Evolutionary conservation across 495 filamentous ascomycete genomes (phyloP).

Genomic region (Xeromyces bisporus): DNA sequence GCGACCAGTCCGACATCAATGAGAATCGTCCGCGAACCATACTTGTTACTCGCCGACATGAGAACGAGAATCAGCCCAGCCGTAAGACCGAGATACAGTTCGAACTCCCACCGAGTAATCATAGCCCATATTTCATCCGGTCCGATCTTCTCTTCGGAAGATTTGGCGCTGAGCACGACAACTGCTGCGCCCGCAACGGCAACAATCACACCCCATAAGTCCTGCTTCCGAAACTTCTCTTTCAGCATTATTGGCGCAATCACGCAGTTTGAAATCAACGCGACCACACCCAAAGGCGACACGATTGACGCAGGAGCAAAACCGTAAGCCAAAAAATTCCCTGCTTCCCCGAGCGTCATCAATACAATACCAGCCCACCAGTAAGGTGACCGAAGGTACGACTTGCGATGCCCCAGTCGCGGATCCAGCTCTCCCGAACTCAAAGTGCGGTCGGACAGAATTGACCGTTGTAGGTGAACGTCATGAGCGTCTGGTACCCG

Average conservation of each 20-base stretch:
- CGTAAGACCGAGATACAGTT: constrained; percentile 72
- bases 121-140: constrained; percentile 79
- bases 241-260: constrained; percentile 89
- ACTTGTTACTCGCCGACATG: constrained; percentile 66
- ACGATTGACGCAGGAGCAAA: constrained; percentile 98
- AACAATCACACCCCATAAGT: constrained; percentile 74
- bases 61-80: constrained; percentile 51
- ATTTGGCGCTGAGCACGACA: constrained; percentile 82
- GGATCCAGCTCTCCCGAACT: constrained; percentile 18
- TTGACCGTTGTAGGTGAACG: constrained; percentile 13
- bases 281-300: constrained; percentile 88
- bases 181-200: constrained; percentile 77
- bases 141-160: constrained; percentile 76
- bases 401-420: constrained; percentile 24
- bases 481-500: constrained; percentile 6
- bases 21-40: constrained; percentile 69
- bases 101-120: constrained; percentile 80
- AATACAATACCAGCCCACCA: constrained; percentile 90
- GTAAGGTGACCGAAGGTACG: constrained; percentile 79
- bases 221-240: constrained; percentile 69
- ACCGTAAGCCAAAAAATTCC: constrained; percentile 94
- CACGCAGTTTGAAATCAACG: constrained; percentile 86
- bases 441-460: constrained; percentile 24
- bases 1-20: constrained; percentile 89
- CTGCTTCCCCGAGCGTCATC: constrained; percentile 84